A percentile compares a stretch with the other conserved stretches of the same genome.
These are phyloP conservation scores for Euphrasia arctica DNA, from an alignment of 305 asterid species.

Conservation along the genomic window DNA sequence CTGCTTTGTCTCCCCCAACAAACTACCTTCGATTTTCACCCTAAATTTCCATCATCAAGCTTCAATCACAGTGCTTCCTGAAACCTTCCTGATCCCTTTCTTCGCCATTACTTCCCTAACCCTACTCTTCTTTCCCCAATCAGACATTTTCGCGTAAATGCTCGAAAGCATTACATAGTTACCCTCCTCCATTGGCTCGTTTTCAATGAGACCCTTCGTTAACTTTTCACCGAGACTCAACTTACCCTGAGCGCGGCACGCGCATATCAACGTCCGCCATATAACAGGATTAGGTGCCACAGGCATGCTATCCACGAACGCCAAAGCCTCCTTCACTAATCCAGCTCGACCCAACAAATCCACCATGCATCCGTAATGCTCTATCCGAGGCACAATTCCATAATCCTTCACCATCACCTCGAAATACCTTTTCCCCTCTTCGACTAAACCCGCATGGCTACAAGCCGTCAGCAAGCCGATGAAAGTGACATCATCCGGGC, in stretches of 20 bases:
- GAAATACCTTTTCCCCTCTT: slow-evolving; percentile 56
- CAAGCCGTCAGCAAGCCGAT: slow-evolving; percentile 76
- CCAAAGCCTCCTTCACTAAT: slow-evolving; percentile 52
- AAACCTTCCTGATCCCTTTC: slow-evolving; percentile 61
- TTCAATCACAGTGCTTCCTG: slow-evolving; percentile 84
- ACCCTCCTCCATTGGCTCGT: slow-evolving; percentile 60
- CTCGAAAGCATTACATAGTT: slow-evolving; percentile 66
- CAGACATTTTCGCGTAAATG: slow-evolving; percentile 56
- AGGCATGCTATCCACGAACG: slow-evolving; percentile 56
- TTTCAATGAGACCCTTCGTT: slow-evolving; percentile 39
- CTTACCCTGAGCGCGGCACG: slow-evolving; percentile 55
- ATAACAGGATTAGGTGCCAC: slow-evolving; percentile 63
- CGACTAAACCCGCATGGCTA: slow-evolving; percentile 75
- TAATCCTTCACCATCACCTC: slow-evolving; percentile 50
- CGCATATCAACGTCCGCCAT: slow-evolving; percentile 53
- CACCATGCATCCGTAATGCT: slow-evolving; percentile 91
- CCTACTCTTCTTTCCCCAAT: slow-evolving; percentile 61
- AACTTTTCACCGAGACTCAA: slow-evolving; percentile 52
- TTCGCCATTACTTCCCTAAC: slow-evolving; percentile 61
- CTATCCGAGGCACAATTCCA: slow-evolving; percentile 56
- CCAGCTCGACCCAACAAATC: slow-evolving; percentile 79
- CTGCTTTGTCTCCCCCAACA: slow-evolving; percentile 32
- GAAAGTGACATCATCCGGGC: slow-evolving; percentile 67
- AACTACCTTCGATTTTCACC: slow-evolving; percentile 28
- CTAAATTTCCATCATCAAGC: slow-evolving; percentile 39